Evolutionary conservation across 2,329 filamentous ascomycete genomes (phyloP), one percentile per base, ranked within the genome.

Genomic region (Fusarium camptoceras): DNA sequence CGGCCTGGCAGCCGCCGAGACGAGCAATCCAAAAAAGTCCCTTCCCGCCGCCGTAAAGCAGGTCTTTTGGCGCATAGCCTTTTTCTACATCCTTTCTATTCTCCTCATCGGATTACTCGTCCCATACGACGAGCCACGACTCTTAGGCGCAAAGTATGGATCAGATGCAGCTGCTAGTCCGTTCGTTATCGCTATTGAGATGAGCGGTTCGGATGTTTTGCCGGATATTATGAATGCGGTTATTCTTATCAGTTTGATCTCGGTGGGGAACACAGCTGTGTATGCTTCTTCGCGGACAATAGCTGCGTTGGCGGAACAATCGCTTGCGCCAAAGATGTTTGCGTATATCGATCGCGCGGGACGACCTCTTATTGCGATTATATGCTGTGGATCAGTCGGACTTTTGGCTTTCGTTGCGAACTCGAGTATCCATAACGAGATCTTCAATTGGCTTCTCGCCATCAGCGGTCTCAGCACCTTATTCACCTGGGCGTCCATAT

Each of bases 221-320:
- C 93, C 93, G 1, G 94, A 92, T 1, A 87, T 97, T 48, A 96
- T 98, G 91, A 98, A 98, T 79, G 90, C 89, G n/a, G 94, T 98
- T 64, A 97, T 98, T 78, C 89, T 98, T 74, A 89, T 97, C 66
- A 92, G 94, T n/a, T 92, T 97, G 22, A 84, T 97, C 22, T 96
- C 93, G 1, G 94, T 97, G 60, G 94, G 94, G 56, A 97, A 97
- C 79, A 94, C 93, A 6, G 90, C 94, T 66, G 91, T 98, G 64
- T 98, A 97, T 76, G 94, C 94, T 31, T 94, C 93, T 18, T 96
- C 93, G 4, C 90, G 95, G 70, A 70, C 68, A 5, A 20, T 70
- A 1, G 63, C 68, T 6, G 68, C 68, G 6, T 39, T 70, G 24
- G 68, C 68, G 8, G 68, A 71, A 97, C 94, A 8, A 88, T 98